Evolutionary conservation across 2,329 filamentous ascomycete genomes (phyloP), one percentile per base, ranked within the genome.

Genomic region (Venturia pyrina): DNA sequence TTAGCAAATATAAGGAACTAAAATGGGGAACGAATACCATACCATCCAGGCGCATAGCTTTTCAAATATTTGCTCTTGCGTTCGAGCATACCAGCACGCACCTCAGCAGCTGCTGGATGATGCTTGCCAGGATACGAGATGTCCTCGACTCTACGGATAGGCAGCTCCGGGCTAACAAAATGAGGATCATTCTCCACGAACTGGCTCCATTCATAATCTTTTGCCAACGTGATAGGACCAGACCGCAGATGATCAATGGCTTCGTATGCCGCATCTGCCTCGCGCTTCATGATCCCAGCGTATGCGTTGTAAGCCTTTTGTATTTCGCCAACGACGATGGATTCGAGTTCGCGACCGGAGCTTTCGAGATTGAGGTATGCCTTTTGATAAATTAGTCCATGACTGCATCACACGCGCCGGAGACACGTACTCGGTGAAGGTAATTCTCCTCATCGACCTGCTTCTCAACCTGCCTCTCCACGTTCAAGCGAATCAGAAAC

Each of bases 21-120:
- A 53, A 53, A 62, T 37, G 13, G 8, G 46, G 40, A 10, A 41
- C 44, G 8, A 28, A n/a, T 43, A 50, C 80, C 88, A 78, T 81
- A 93, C 93, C 93, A 98, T 73, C 93, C 93, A 34, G 92, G 90
- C 8, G 93, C 95, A 76, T 97, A 97, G 75, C 93, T 97, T 81
- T 97, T 98, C 68, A 99, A 80, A 73, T 98, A 99, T 75, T 98
- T 99, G 84, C 92, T 96, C 86, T 98, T 98, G 70, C 95, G 89
- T 80, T 99, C 95, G 44, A 99, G 81, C 77, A 97, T 87, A 2
- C 95, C 95, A 24, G 91, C 91, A 68, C 93, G 85, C 64, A 99
- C 90, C 76, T 98, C 93, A 68, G 90, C 81, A 74, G 82, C 91
- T 76, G 90, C 86, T 68, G 90, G 87, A 75, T 96, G 90, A 71